Conservation (phyloP, 192 early-diverging fungal genomes). For the Coemansia sp. region DNA sequence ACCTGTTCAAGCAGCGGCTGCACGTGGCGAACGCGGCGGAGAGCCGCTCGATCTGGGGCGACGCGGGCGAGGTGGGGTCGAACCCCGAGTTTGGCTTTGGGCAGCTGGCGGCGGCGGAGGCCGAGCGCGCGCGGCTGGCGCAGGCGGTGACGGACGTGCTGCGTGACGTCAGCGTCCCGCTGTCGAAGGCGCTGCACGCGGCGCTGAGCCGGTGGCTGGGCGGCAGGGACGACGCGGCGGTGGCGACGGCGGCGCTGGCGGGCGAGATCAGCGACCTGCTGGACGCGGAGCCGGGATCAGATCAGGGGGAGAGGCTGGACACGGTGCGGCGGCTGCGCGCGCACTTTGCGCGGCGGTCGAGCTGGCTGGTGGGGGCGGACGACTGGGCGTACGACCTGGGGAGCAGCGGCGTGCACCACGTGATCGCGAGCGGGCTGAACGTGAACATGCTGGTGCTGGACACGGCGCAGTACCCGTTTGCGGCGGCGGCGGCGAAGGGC, state of each 20-base stretch:
- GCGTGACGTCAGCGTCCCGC: constrained; percentile 52
- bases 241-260: constrained; percentile 55
- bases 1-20: constrained; percentile 75
- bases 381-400: constrained; percentile 85
- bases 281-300: background rate
- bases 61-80: constrained; percentile 50
- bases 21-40: constrained; percentile 77
- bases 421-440: constrained; percentile 77
- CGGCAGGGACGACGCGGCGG: constrained; percentile 54
- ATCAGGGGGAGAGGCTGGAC: too few relatives aligned
- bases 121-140: constrained; percentile 65
- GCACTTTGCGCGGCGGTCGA: constrained; percentile 61
- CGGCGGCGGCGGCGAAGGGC: constrained; percentile 53
- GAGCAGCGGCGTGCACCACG: constrained; percentile 86
- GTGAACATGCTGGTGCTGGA: constrained; percentile 92
- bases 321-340: constrained; percentile 17
- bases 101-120: constrained; percentile 63
- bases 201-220: constrained; percentile 69
- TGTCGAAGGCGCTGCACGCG: constrained; percentile 56
- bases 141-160: constrained; percentile 59
- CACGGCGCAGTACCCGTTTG: constrained; percentile 72
- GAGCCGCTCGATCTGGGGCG: constrained; percentile 68
- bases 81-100: constrained; percentile 90
- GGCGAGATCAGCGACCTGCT: constrained; percentile 31
- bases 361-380: constrained; percentile 91